phyloP scores from a whole-genome alignment of 345 rosid genomes.

The Rhizophora mangle region DNA sequence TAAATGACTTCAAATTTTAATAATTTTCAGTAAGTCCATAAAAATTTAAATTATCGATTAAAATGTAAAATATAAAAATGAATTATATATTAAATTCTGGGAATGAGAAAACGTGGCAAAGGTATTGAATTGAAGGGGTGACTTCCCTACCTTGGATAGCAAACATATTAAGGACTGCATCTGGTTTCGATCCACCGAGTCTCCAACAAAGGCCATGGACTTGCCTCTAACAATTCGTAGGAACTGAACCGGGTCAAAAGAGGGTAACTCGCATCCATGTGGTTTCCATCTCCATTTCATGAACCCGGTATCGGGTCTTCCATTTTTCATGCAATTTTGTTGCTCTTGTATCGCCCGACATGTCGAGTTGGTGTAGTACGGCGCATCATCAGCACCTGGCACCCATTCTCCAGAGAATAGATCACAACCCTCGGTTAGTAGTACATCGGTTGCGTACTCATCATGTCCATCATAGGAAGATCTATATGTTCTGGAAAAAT shows the following conservation, averaged over 20 bases:
- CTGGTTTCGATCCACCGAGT: constrained; percentile 84
- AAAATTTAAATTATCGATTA: too few species aligned
- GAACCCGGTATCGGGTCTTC: constrained; percentile 72
- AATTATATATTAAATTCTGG: too few species aligned
- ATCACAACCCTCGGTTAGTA: constrained; percentile 40
- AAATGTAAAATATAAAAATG: too few species aligned
- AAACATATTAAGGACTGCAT: constrained; percentile 97
- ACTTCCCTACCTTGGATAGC: constrained; percentile 61
- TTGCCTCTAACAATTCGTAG: constrained; percentile 65
- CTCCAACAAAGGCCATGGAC: constrained; percentile 85
- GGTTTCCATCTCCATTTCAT: constrained; percentile 88
- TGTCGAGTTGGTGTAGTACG: constrained; percentile 78
- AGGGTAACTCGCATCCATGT: constrained; percentile 58
- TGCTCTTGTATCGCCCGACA: constrained; percentile 97
- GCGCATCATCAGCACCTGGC: constrained; percentile 50
- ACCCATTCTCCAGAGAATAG: constrained; percentile 87
- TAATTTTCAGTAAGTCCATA: too few species aligned
- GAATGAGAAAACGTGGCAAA: too few species aligned
- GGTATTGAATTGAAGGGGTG: too few species aligned
- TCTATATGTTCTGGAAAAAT: constrained; percentile 2
- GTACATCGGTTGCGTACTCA: background rate
- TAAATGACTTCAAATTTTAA: too few species aligned
- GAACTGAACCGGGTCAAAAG: constrained; percentile 68
- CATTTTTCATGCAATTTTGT: constrained; percentile 90
- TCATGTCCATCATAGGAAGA: background rate